Percentiles rank a stretch among this genome's conserved stretches.
phyloP scores from a whole-genome alignment of 352 stramenopile genomes.

The Phytophthora boehmeriae region DNA sequence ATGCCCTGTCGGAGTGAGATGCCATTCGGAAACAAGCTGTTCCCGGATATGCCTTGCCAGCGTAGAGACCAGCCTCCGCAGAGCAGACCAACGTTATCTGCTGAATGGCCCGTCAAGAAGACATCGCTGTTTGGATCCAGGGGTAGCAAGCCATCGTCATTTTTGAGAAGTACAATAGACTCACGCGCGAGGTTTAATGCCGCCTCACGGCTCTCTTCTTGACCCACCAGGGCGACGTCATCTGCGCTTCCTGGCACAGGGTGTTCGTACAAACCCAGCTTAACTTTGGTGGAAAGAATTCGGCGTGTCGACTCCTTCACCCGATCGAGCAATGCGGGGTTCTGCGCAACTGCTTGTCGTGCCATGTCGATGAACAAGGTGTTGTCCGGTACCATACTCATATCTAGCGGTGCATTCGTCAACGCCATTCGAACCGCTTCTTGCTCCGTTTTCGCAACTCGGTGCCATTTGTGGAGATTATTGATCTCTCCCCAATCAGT shows the following conservation, averaged over 20 bases:
- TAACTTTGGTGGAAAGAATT: conserved; percentile 77
- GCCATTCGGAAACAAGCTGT: conserved; percentile 64
- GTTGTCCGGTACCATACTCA: conserved; percentile 89
- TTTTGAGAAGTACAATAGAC: conserved; percentile 88
- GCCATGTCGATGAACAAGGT: conserved; percentile 57
- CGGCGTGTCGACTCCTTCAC: conserved; percentile 63
- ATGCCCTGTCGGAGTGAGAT: conserved; percentile 69
- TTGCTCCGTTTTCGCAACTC: conserved; percentile 49
- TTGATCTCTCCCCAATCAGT: conserved; percentile 94
- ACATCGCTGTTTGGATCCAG: conserved; percentile 39
- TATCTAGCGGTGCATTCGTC: conserved; percentile 83
- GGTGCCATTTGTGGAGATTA: conserved; percentile 80
- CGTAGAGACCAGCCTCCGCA: conserved; percentile 86
- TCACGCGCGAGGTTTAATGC: conserved; percentile 79
- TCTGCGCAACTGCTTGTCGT: conserved; percentile 43
- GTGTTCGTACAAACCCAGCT: conserved; percentile 73
- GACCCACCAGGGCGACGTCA: conserved; percentile 53
- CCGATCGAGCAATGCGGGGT: conserved; percentile 41
- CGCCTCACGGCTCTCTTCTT: conserved; percentile 50
- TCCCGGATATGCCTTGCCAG: conserved; percentile 86
- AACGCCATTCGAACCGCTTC: conserved; percentile 77
- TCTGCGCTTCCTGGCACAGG: conserved; percentile 53
- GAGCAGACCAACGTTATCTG: conserved; percentile 71
- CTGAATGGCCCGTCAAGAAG: conserved; percentile 73
- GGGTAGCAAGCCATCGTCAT: conserved; percentile 62